Conservation (phyloP, 148 eudicot species). For the Rhododendron henanense region DNA sequence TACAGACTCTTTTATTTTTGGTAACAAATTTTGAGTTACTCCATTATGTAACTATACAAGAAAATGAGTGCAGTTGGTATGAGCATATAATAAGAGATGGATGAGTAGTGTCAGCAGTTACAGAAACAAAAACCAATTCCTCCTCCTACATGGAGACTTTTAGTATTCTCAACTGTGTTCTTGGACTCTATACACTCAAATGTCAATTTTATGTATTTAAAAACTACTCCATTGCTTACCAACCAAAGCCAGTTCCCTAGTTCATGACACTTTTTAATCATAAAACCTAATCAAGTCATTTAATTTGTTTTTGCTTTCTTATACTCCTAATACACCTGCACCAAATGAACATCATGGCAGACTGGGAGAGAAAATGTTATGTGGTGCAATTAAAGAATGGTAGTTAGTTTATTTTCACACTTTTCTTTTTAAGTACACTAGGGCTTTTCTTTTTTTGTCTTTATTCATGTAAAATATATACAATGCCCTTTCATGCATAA, state of each 20-base stretch:
- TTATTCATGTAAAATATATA: neutral
- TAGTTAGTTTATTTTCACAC: neutral
- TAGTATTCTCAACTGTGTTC: too few species aligned
- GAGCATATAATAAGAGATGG: too few species aligned
- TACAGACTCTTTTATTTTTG: too few species aligned
- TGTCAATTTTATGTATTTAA: neutral
- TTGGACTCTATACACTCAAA: neutral
- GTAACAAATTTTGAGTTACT: too few species aligned
- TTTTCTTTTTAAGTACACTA: neutral
- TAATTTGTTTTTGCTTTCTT: neutral
- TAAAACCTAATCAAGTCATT: neutral
- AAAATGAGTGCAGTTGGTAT: too few species aligned
- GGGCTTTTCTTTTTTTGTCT: neutral
- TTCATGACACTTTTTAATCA: neutral
- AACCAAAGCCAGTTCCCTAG: neutral
- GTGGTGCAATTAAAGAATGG: neutral
- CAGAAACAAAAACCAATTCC: too few species aligned
- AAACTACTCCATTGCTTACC: neutral
- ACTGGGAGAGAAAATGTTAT: neutral
- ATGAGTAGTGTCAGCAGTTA: too few species aligned
- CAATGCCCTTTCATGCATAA: neutral
- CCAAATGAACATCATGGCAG: neutral
- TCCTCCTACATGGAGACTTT: too few species aligned
- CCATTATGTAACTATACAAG: too few species aligned
- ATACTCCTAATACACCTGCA: neutral